A percentile compares a stretch with the other conserved stretches of the same genome.
These are phyloP conservation scores for Jimgerdemannia lactiflua DNA, from an alignment of 192 early-diverging fungal species.

Conservation along the genomic window DNA sequence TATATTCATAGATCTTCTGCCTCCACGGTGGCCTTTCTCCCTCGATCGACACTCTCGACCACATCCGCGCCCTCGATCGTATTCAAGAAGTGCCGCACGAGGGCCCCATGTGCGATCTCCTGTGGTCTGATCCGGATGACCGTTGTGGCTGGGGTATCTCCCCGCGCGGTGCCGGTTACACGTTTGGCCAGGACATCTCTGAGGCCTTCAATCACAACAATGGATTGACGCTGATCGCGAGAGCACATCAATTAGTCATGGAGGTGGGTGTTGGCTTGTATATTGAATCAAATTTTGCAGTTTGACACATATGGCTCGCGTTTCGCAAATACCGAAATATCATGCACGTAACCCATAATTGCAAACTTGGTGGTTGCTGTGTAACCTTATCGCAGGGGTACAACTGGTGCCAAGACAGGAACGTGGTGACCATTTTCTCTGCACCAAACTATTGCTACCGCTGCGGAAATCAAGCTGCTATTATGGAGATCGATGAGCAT, in stretches of 20 bases:
- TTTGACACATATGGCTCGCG: too few species aligned
- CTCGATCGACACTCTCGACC: slow-evolving; percentile 93
- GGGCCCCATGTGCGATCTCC: slow-evolving; percentile 84
- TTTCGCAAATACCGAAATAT: too few species aligned
- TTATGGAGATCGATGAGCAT: slow-evolving; percentile 99
- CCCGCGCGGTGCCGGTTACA: slow-evolving; percentile 84
- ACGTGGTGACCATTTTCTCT: slow-evolving; percentile 98
- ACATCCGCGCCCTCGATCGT: slow-evolving; percentile 93
- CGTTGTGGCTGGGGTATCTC: slow-evolving; percentile 87
- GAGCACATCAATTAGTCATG: slow-evolving; percentile 93
- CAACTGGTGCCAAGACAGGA: slow-evolving; percentile 98
- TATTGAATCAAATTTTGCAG: not conserved
- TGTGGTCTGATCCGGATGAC: slow-evolving; percentile 90
- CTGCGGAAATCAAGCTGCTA: slow-evolving; percentile 99
- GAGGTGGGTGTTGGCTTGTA: slow-evolving; percentile 46
- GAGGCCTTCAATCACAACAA: slow-evolving; percentile 94
- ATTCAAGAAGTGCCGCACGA: slow-evolving; percentile 91
- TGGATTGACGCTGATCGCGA: slow-evolving; percentile 93
- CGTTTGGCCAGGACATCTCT: slow-evolving; percentile 86
- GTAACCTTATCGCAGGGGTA: slow-evolving; percentile 65
- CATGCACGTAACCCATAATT: too few species aligned
- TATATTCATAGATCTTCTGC: slow-evolving; percentile 93
- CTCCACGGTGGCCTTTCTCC: slow-evolving; percentile 98
- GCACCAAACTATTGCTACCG: slow-evolving; percentile 99
- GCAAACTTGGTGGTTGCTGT: slow-evolving; percentile 6